A percentile compares a stretch with the other conserved stretches of the same genome.
Conservation (phyloP, 805 yeast genomes). For the Isabelozyma rhagii region DNA sequence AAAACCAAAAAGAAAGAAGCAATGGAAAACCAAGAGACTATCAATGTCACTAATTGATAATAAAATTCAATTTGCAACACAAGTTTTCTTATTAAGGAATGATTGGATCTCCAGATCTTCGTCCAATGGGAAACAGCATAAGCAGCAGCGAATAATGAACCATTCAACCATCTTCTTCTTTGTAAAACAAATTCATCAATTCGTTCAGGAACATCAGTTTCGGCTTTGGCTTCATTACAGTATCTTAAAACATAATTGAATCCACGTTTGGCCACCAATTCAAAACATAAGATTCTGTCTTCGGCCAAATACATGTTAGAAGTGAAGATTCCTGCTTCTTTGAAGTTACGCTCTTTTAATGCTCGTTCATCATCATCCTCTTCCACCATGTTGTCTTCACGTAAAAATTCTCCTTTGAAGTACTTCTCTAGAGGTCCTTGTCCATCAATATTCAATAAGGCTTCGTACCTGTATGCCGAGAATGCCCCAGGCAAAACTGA, state of each 20-base stretch:
- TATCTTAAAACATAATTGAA: slow-evolving; percentile 78
- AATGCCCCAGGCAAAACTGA: slow-evolving; percentile 96
- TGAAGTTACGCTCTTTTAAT: slow-evolving; percentile 34
- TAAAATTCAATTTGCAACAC: slow-evolving; percentile 83
- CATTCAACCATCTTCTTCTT: slow-evolving; percentile 97
- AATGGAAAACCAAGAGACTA: slow-evolving; percentile 90
- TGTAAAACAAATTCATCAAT: slow-evolving; percentile 93
- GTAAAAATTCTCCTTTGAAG: slow-evolving; percentile 86
- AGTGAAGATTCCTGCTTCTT: slow-evolving; percentile 72
- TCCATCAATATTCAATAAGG: slow-evolving; percentile 69
- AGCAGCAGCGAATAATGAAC: slow-evolving; percentile 95
- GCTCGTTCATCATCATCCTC: slow-evolving; percentile 39
- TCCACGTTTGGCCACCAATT: slow-evolving; percentile 79
- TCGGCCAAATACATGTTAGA: slow-evolving; percentile 97
- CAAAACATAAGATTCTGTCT: slow-evolving; percentile 93
- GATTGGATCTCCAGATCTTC: slow-evolving; percentile 87
- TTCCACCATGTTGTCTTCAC: slow-evolving; percentile 50
- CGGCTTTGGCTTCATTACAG: slow-evolving; percentile 85
- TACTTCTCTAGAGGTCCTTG: slow-evolving; percentile 85
- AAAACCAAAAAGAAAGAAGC: slow-evolving; percentile 90
- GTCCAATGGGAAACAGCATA: slow-evolving; percentile 83
- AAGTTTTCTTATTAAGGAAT: slow-evolving; percentile 73
- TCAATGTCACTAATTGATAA: slow-evolving; percentile 69
- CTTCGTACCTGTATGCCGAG: slow-evolving; percentile 86
- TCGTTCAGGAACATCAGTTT: slow-evolving; percentile 95